phyloP scores from a whole-genome alignment of 805 yeast genomes.

The Cyberlindnera mrakii region DNA sequence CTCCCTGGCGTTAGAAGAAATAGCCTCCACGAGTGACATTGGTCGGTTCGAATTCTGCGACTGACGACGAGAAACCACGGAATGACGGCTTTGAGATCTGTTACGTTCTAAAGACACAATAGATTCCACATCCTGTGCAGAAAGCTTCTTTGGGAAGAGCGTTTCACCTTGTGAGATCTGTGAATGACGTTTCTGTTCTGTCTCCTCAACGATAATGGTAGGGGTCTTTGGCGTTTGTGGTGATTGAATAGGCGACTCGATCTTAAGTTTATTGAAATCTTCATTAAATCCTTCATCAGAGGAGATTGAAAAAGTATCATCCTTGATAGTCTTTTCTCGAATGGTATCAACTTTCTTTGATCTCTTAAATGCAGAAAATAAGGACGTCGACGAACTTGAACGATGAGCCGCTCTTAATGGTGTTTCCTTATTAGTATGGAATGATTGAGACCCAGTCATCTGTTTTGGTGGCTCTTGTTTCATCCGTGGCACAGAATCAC shows the following conservation, averaged over 20 bases:
- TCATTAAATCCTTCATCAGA: constrained; percentile 19
- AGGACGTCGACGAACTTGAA: constrained; percentile 21
- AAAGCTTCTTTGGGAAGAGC: constrained; percentile 65
- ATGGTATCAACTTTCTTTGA: constrained; percentile 5
- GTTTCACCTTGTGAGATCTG: constrained; percentile 42
- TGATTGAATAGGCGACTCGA: not conserved
- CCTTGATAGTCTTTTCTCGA: not conserved
- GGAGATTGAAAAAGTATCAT: constrained; percentile 6
- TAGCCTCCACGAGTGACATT: constrained; percentile 23
- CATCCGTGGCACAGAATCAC: constrained; percentile 5
- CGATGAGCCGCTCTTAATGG: constrained; percentile 15
- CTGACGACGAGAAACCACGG: constrained; percentile 23
- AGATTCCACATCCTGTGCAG: constrained; percentile 63
- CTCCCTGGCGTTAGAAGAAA: constrained; percentile 33
- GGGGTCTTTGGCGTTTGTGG: not conserved
- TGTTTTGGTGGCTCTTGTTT: not conserved
- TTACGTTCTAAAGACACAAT: constrained; percentile 65
- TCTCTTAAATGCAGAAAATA: constrained; percentile 23
- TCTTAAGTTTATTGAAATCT: constrained; percentile 19
- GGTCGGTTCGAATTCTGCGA: constrained; percentile 4
- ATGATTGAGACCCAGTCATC: constrained; percentile 14
- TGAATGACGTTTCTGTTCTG: constrained; percentile 7
- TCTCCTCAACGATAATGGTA: not conserved
- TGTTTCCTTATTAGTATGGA: constrained; percentile 6
- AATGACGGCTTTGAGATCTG: constrained; percentile 45